These are phyloP conservation scores for Hypomyces rosellus DNA, from an alignment of 2,329 filamentous ascomycete genomes.

Conservation along the genomic window DNA sequence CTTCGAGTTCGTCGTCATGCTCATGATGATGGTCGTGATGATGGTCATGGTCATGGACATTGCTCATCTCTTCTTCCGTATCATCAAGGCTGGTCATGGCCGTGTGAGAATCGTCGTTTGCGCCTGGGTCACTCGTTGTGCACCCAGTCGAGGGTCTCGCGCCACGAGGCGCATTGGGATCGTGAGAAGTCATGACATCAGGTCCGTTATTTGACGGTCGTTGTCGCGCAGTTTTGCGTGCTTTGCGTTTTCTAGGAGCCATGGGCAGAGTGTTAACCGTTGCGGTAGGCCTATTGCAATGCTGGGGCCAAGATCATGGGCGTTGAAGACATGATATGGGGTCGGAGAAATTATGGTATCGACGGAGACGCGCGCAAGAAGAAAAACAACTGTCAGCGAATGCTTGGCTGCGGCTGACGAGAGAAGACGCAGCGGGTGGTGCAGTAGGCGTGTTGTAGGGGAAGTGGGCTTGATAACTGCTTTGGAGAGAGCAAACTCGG, in stretches of 20 bases:
- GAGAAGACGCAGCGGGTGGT: no score
- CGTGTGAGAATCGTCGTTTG: slow-evolving; percentile 28
- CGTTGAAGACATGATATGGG: not conserved
- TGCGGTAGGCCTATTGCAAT: not conserved
- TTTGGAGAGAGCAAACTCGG: no score
- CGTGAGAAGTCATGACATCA: not conserved
- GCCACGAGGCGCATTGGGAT: slow-evolving; percentile 1
- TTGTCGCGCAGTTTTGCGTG: not conserved
- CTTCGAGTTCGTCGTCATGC: slow-evolving; percentile 23
- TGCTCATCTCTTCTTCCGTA: slow-evolving; percentile 26
- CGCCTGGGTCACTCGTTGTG: slow-evolving; percentile 25
- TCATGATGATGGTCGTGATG: slow-evolving; percentile 16
- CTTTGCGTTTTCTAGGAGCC: slow-evolving; percentile 4
- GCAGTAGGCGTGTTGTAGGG: no score
- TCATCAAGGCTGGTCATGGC: slow-evolving; percentile 33
- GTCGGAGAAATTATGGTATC: slow-evolving; percentile 1
- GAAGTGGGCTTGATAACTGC: no score
- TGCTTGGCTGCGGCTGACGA: not conserved
- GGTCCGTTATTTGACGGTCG: not conserved
- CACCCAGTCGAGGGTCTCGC: slow-evolving; percentile 27
- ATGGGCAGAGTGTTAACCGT: not conserved
- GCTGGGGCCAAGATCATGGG: not conserved
- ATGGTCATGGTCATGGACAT: slow-evolving; percentile 8
- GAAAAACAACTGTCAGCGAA: not conserved
- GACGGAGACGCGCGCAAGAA: not conserved